These are phyloP conservation scores for Talaromyces sp. DNA, from an alignment of 2,329 filamentous ascomycete species.

Conservation along the genomic window DNA sequence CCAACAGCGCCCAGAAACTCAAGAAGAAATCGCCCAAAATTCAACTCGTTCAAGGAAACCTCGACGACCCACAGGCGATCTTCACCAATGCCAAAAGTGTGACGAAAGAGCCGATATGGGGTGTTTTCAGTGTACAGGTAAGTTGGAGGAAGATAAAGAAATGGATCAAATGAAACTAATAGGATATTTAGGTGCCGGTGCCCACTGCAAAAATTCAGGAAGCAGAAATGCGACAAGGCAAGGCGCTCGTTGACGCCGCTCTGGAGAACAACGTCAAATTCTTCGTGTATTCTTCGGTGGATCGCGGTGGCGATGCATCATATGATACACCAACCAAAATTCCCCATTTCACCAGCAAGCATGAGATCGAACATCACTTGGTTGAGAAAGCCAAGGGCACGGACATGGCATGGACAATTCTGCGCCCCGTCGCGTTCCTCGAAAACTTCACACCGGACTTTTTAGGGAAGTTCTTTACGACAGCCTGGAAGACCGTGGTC, in stretches of 20 bases:
- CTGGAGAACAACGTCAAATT: slow-evolving; percentile 58
- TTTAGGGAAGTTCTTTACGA: slow-evolving; percentile 52
- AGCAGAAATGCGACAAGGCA: slow-evolving; percentile 60
- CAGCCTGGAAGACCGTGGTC: slow-evolving; percentile 44
- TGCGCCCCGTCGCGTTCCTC: slow-evolving; percentile 66
- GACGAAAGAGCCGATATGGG: slow-evolving; percentile 52
- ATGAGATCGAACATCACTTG: slow-evolving; percentile 65
- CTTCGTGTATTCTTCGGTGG: slow-evolving; percentile 67
- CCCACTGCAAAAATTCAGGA: background rate
- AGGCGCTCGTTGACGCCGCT: slow-evolving; percentile 60
- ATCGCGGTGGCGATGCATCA: slow-evolving; percentile 61
- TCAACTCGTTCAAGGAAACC: slow-evolving; percentile 60
- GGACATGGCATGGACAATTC: slow-evolving; percentile 62
- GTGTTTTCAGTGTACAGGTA: slow-evolving; percentile 65
- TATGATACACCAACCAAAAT: slow-evolving; percentile 58
- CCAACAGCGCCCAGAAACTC: slow-evolving; percentile 54
- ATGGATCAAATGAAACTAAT: too few species aligned
- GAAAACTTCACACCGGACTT: slow-evolving; percentile 57
- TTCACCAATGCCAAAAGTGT: slow-evolving; percentile 51
- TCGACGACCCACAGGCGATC: slow-evolving; percentile 55
- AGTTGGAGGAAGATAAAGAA: too few species aligned
- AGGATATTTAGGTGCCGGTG: background rate
- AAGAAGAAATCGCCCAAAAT: slow-evolving; percentile 50
- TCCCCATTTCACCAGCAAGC: slow-evolving; percentile 66
- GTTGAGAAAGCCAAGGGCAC: slow-evolving; percentile 47